Percentiles rank a stretch among this genome's conserved stretches.
Conservation (phyloP, 257 asterid genomes). For the Cruciata laevipes region DNA sequence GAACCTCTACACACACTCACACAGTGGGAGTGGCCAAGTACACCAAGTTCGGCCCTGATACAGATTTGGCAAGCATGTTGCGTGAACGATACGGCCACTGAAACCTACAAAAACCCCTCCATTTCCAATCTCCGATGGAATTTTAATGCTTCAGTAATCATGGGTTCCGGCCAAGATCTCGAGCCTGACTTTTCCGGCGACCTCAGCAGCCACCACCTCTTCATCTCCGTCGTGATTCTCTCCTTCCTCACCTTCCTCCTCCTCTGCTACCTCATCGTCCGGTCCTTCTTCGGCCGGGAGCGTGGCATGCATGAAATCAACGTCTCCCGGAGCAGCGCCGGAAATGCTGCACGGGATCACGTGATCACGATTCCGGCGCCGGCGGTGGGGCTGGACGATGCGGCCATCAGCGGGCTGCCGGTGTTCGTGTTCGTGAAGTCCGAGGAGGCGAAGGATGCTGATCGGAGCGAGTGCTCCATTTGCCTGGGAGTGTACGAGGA, state of each 20-base stretch:
- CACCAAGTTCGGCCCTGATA: not conserved
- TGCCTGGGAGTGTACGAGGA: conserved; percentile 5
- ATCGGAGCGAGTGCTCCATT: conserved; percentile 4
- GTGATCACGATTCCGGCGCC: not conserved
- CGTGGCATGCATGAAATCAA: not conserved
- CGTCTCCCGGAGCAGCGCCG: not conserved
- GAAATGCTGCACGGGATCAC: not conserved
- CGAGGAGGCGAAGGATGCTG: not conserved
- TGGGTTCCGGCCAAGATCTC: not conserved
- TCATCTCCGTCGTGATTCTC: not conserved
- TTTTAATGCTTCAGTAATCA: not conserved
- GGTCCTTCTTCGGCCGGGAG: not conserved
- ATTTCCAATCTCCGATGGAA: not conserved
- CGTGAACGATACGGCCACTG: not conserved
- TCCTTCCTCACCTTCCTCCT: not conserved
- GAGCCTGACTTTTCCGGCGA: not conserved
- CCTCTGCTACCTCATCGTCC: not conserved
- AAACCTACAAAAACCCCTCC: conserved; percentile 1
- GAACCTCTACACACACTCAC: not conserved
- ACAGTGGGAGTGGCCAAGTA: not conserved
- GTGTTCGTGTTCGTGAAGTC: not conserved
- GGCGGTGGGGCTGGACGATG: not conserved
- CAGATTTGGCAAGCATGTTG: not conserved
- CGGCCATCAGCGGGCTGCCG: not conserved
- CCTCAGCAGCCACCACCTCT: not conserved